Conservation (phyloP, 2,329 filamentous ascomycete genomes). For the Colletotrichum cordylinicola region DNA sequence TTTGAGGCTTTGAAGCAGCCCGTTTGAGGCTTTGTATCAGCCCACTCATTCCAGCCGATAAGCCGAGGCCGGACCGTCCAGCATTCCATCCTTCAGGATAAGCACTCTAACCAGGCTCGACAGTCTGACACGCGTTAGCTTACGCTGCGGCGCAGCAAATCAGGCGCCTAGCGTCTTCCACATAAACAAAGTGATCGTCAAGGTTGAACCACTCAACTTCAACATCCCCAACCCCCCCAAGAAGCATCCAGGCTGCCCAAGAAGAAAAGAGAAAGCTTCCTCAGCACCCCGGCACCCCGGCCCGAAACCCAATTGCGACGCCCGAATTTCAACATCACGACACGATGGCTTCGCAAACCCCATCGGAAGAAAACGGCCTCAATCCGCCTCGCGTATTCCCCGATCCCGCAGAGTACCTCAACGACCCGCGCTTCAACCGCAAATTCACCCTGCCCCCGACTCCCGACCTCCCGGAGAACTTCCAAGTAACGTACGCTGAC, state of each 20-base stretch:
- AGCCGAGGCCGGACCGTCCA: not conserved
- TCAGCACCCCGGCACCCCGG: not conserved
- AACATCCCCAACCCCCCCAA: not conserved
- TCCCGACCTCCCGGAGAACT: constrained; percentile 15
- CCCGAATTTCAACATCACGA: not conserved
- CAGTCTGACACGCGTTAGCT: not conserved
- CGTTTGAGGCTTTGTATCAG: not conserved
- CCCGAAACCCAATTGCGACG: not conserved
- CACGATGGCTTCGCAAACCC: not conserved
- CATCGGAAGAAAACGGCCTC: not conserved
- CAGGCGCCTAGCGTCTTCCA: not conserved
- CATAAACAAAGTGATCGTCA: not conserved
- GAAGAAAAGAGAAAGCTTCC: not conserved
- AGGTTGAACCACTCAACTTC: not conserved
- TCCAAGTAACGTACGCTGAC: constrained; percentile 32
- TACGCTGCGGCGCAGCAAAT: not conserved
- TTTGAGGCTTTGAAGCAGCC: not conserved
- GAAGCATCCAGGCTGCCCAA: not conserved
- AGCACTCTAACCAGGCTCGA: not conserved
- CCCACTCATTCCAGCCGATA: not conserved
- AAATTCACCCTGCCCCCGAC: constrained; percentile 30
- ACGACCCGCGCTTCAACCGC: constrained; percentile 30
- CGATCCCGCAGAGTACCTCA: constrained; percentile 18
- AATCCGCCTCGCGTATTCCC: not conserved
- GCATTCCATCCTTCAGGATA: not conserved